Evolutionary conservation across 371 early-diverging fungal species (phyloP).

Genomic region (Antonospora locustae): DNA sequence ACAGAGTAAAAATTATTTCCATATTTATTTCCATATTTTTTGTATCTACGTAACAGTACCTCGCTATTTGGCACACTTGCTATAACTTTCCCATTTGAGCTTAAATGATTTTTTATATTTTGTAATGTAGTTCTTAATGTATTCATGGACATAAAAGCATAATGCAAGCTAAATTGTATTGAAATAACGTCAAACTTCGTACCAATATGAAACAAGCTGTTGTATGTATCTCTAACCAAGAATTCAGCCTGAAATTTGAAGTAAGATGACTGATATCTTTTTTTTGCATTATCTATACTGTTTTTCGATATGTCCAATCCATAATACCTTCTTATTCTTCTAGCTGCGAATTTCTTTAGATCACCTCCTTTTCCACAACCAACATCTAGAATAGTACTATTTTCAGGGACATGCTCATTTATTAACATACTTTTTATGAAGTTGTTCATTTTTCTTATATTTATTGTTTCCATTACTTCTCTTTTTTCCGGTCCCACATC

Average conservation of each 20-base stretch:
- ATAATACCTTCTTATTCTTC: conserved; percentile 17
- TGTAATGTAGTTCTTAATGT: conserved; percentile 65
- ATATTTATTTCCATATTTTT: no score
- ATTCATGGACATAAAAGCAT: conserved; percentile 72
- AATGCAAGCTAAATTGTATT: conserved; percentile 89
- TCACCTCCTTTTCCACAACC: conserved; percentile 99
- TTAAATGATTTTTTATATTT: conserved; percentile 65
- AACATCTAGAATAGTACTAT: conserved; percentile 61
- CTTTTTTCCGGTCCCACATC: conserved; percentile 60
- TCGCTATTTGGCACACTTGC: conserved; percentile 81
- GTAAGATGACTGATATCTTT: conserved; percentile 56
- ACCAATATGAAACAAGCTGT: conserved; percentile 22
- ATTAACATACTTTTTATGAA: conserved; percentile 51
- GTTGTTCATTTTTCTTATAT: conserved; percentile 52
- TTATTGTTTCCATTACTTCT: conserved; percentile 37
- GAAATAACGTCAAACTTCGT: conserved; percentile 68
- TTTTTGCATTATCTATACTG: conserved; percentile 71
- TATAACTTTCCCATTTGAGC: conserved; percentile 69
- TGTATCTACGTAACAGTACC: conserved; percentile 63
- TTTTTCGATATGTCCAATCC: conserved; percentile 72
- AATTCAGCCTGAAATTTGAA: conserved; percentile 59
- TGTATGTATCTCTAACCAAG: conserved; percentile 65
- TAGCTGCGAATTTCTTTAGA: conserved; percentile 61
- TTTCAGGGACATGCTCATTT: conserved; percentile 23
- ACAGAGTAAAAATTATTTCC: conserved; percentile 15